Percentiles rank a stretch among this genome's conserved stretches.
Conservation (phyloP, 805 yeast species). For the Barnettozyma salicaria region DNA sequence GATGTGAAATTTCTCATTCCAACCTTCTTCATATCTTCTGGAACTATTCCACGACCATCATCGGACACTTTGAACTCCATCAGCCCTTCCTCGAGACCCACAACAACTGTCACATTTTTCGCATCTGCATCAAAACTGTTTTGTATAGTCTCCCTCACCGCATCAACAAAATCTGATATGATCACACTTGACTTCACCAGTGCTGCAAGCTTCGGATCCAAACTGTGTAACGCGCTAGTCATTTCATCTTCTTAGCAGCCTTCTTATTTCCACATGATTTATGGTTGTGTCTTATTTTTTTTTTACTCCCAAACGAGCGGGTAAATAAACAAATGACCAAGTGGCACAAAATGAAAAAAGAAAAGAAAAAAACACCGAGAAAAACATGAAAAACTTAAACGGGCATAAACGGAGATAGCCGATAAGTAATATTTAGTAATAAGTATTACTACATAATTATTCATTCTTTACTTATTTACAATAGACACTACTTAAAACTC, state of each 20-base stretch:
- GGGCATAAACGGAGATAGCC: too few relatives aligned
- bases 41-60: constrained; percentile 64
- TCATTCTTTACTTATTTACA: too few relatives aligned
- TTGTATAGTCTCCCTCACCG: constrained; percentile 44
- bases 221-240: neutral
- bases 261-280: too few relatives aligned
- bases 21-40: constrained; percentile 39
- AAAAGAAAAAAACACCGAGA: too few relatives aligned
- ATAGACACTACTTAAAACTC: too few relatives aligned
- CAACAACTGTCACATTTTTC: constrained; percentile 28
- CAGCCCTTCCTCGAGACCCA: constrained; percentile 32
- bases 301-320: too few relatives aligned
- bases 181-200: constrained; percentile 19
- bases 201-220: constrained; percentile 8
- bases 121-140: constrained; percentile 55
- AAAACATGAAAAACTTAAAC: too few relatives aligned
- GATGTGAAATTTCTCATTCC: constrained; percentile 52
- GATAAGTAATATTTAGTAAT: too few relatives aligned
- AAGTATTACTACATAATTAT: too few relatives aligned
- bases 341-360: too few relatives aligned
- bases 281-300: too few relatives aligned
- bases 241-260: neutral
- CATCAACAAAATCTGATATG: constrained; percentile 34
- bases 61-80: constrained; percentile 42
- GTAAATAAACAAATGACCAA: too few relatives aligned